Evolutionary conservation across 345 rosid genomes (phyloP).

Genomic region (Heritiera fomes): DNA sequence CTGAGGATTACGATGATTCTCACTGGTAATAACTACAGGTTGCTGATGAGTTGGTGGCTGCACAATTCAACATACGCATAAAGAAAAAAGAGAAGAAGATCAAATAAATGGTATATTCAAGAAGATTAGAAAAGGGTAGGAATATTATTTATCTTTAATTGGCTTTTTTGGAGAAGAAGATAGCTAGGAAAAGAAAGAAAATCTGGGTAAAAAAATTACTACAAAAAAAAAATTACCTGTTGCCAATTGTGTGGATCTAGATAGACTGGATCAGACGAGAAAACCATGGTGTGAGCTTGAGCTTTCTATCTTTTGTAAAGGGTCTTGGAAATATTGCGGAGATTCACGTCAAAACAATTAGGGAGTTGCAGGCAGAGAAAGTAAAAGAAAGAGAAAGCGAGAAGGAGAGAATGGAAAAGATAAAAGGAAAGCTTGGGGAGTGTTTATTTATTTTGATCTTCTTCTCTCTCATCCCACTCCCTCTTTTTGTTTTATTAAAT

Average conservation of each 20-base stretch:
- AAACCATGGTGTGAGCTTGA: constrained; percentile 47
- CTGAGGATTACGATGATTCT: constrained; percentile 20
- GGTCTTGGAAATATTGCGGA: constrained; percentile 43
- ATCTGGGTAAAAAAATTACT: not conserved
- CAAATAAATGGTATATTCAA: constrained; percentile 52
- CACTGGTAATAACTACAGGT: constrained; percentile 26
- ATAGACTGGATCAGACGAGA: constrained; percentile 59
- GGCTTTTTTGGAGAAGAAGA: constrained; percentile 32
- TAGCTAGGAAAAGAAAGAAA: constrained; percentile 18
- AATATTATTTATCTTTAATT: constrained; percentile 35
- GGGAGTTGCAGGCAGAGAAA: constrained; percentile 42
- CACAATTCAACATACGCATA: constrained; percentile 13
- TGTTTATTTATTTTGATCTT: constrained; percentile 40
- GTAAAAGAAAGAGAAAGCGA: constrained; percentile 35
- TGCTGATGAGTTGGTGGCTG: constrained; percentile 52
- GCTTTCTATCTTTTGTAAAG: constrained; percentile 49
- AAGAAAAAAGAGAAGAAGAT: constrained; percentile 14
- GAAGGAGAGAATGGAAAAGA: constrained; percentile 39
- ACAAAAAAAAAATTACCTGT: constrained; percentile 36
- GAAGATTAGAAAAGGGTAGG: constrained; percentile 33
- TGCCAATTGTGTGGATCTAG: constrained; percentile 69
- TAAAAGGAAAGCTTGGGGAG: constrained; percentile 27
- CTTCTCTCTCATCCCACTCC: constrained; percentile 22
- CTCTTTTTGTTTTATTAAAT: constrained; percentile 42
- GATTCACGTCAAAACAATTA: constrained; percentile 54